Percentiles rank a stretch among this genome's conserved stretches.
phyloP scores from a whole-genome alignment of 108 stramenopile species.

The Cylindrotheca closterium region DNA sequence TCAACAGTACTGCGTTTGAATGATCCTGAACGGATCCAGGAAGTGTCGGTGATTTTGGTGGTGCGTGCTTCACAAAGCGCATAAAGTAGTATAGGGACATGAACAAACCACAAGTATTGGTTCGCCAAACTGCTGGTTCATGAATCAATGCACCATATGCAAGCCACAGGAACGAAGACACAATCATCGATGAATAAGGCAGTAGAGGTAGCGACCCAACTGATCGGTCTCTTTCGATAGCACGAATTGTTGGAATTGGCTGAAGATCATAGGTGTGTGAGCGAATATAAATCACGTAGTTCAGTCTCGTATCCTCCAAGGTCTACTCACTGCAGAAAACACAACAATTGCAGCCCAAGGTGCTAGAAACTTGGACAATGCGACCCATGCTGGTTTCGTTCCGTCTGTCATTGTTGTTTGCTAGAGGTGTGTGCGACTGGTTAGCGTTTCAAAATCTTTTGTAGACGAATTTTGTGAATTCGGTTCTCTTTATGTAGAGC shows the following conservation, averaged over 20 bases:
- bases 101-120: slow-evolving; percentile 56
- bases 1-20: slow-evolving; percentile 6
- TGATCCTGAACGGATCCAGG: slow-evolving; percentile 55
- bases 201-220: slow-evolving; percentile 67
- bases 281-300: background rate
- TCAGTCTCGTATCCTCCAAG: background rate
- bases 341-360: slow-evolving; percentile 47
- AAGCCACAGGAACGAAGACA: slow-evolving; percentile 38
- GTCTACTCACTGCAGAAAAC: slow-evolving; percentile 35
- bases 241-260: slow-evolving; percentile 66
- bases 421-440: too few species aligned
- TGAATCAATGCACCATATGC: slow-evolving; percentile 55
- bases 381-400: slow-evolving; percentile 24
- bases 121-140: slow-evolving; percentile 41
- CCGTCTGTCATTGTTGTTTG: slow-evolving; percentile 2
- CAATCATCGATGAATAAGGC: slow-evolving; percentile 74
- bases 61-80: slow-evolving; percentile 30
- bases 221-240: slow-evolving; percentile 49
- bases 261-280: background rate
- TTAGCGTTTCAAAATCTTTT: background rate
- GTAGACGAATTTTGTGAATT: too few species aligned
- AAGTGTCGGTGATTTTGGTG: slow-evolving; percentile 36
- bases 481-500: too few species aligned
- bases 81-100: slow-evolving; percentile 58
- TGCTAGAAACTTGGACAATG: slow-evolving; percentile 35